Evolutionary conservation across 176 grass and related monocot species (phyloP).

Genomic region (Phoenix dactylifera): DNA sequence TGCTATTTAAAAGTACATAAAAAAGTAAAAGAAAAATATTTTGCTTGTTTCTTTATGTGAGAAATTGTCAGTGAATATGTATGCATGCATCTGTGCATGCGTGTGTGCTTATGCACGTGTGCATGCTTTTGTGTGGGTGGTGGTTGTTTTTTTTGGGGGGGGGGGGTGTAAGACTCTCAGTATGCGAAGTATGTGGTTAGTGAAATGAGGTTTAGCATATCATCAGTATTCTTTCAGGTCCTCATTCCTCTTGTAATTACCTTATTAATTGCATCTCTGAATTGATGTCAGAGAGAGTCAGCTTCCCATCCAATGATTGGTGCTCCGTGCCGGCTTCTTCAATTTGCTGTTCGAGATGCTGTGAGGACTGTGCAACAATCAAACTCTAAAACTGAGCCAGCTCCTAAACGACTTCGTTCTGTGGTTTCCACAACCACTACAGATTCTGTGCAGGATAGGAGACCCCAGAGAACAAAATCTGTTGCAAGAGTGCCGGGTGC

Average conservation of each 20-base stretch:
- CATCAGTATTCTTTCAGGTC: no score
- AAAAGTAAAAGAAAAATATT: no score
- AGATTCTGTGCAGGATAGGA: slow-evolving; percentile 31
- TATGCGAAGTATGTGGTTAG: no score
- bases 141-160: no score
- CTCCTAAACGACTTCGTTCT: slow-evolving; percentile 61
- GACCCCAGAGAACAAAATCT: slow-evolving; percentile 47
- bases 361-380: slow-evolving; percentile 68
- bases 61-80: no score
- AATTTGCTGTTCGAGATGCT: slow-evolving; percentile 90
- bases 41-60: no score
- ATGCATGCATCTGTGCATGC: no score
- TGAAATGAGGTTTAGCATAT: no score
- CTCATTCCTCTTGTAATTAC: background rate
- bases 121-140: no score
- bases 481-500: slow-evolving; percentile 43
- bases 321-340: slow-evolving; percentile 69
- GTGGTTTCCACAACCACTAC: slow-evolving; percentile 53
- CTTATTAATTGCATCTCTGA: slow-evolving; percentile 8
- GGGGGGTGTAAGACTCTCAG: no score
- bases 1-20: no score
- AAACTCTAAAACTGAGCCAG: slow-evolving; percentile 36
- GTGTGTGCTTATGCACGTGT: no score
- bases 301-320: slow-evolving; percentile 38
- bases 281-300: slow-evolving; percentile 44